Evolutionary conservation across 495 filamentous ascomycete species (phyloP), one percentile per base, ranked within the genome.

Genomic region (Pyrenula massariospora): DNA sequence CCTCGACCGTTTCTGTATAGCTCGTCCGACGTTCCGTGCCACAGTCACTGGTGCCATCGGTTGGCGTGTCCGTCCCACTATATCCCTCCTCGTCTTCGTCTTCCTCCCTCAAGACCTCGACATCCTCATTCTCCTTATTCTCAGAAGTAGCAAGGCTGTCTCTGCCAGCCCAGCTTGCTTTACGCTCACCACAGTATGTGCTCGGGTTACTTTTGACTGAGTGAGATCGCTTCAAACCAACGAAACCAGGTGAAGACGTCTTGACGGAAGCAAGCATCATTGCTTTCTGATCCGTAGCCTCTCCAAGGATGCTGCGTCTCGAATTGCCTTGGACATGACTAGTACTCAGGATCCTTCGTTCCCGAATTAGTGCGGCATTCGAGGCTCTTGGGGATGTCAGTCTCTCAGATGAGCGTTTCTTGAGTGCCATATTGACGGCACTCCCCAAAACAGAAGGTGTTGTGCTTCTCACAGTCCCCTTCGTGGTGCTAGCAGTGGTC

Each of bases 241-340:
- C 68, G 51, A 80, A 65, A 12, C 76, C 73, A 25, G 73, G 62
- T 54, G 56, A 63, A 56, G 36, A 63, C 52, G 50, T 50, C 54
- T 60, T 76, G 76, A 58, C 79, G 76, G 62, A 74, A 79, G 64
- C 80, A 75, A 62, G 66, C 48, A 58, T 66, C 66, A 68, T 73
- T 48, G 69, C 68, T 56, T 81, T 78, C 61, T 82, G 84, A 59
- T 83, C 75, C 10, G 62, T 61, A 56, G 74, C 70, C 11, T 85
- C 84, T 5, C 31, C 31, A 8, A 42, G 31, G 15, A 42, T 42
- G 15, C 31, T 42, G 3, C 74, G 70, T 3, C 79, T 71, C 3
- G 84, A 75, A 64, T 95, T 95, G 56, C 84, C 82, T 8, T 79
- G 86, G 20, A 97, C 91, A 65, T 95, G 85, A 65, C 84, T 94